phyloP scores from a whole-genome alignment of 768 basidiomycete species.

The Termitomyces sp. region DNA sequence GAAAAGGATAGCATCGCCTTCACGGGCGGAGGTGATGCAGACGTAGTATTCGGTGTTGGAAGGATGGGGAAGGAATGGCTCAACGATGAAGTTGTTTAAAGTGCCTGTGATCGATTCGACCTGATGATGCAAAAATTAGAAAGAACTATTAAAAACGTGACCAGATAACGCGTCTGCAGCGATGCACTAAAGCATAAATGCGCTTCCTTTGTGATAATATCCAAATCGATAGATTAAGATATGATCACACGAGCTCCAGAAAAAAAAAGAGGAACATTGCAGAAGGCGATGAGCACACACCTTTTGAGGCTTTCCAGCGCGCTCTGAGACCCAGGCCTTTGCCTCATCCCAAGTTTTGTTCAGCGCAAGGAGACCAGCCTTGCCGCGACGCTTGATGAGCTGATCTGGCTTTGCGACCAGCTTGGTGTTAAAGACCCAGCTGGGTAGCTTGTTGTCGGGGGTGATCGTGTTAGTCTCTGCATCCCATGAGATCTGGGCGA shows the following conservation, averaged over 20 bases:
- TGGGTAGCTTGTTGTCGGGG: constrained; percentile 51
- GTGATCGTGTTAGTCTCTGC: constrained; percentile 52
- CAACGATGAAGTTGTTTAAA: constrained; percentile 95
- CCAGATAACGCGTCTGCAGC: constrained; percentile 16
- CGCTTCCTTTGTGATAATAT: constrained; percentile 3
- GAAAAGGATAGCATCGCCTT: constrained; percentile 96
- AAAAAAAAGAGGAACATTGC: not conserved
- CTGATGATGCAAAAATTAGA: constrained; percentile 29
- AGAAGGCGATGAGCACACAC: constrained; percentile 35
- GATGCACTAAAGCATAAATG: constrained; percentile 9
- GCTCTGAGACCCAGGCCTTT: constrained; percentile 78
- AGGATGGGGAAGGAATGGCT: constrained; percentile 97
- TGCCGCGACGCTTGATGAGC: constrained; percentile 99
- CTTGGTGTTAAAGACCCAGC: constrained; percentile 80
- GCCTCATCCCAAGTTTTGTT: constrained; percentile 93
- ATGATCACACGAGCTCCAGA: not conserved
- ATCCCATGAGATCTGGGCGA: constrained; percentile 89
- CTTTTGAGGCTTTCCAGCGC: constrained; percentile 91
- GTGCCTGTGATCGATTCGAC: constrained; percentile 94
- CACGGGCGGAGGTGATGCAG: constrained; percentile 92
- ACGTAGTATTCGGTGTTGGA: constrained; percentile 96
- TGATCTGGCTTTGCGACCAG: constrained; percentile 97
- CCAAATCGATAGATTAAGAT: constrained; percentile 8
- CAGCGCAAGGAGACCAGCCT: constrained; percentile 90
- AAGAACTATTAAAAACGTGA: constrained; percentile 9